Evolutionary conservation across 1,284 basidiomycete species (phyloP).

Genomic region (Neonothopanus nambi): DNA sequence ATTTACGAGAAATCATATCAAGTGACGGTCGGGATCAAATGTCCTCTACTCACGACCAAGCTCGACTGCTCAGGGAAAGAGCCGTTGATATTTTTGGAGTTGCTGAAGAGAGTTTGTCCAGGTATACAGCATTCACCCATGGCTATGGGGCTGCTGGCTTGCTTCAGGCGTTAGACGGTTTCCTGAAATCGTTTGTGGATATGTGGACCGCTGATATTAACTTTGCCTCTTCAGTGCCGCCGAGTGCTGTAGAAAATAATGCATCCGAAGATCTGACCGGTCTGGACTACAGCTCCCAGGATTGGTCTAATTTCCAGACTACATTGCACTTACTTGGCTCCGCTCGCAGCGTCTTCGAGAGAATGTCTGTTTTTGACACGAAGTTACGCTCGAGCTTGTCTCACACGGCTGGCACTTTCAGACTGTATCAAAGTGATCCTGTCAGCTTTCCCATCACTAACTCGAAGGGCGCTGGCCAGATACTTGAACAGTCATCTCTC

Average conservation of each 20-base stretch:
- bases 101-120: slow-evolving; percentile 77
- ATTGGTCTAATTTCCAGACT: slow-evolving; percentile 85
- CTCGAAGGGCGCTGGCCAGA: slow-evolving; percentile 68
- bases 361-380: slow-evolving; percentile 65
- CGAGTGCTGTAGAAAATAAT: slow-evolving; percentile 33
- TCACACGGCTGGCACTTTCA: slow-evolving; percentile 60
- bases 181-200: slow-evolving; percentile 70
- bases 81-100: slow-evolving; percentile 70
- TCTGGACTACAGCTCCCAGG: slow-evolving; percentile 83
- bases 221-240: slow-evolving; percentile 32
- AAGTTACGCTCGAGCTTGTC: slow-evolving; percentile 61
- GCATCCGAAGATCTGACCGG: slow-evolving; percentile 63
- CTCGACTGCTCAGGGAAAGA: slow-evolving; percentile 70
- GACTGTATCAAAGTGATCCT: slow-evolving; percentile 55
- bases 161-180: slow-evolving; percentile 70
- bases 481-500: slow-evolving; percentile 79
- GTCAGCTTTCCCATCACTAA: slow-evolving; percentile 55
- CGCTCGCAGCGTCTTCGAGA: slow-evolving; percentile 69
- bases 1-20: slow-evolving; percentile 46
- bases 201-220: slow-evolving; percentile 57
- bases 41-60: slow-evolving; percentile 49
- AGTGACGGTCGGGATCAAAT: slow-evolving; percentile 36
- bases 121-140: slow-evolving; percentile 82
- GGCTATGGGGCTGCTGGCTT: slow-evolving; percentile 81
- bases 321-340: slow-evolving; percentile 82